Evolutionary conservation across 176 grass and related monocot genomes (phyloP), one percentile per base, ranked within the genome.

Genomic region (Chrysopogon serrulatus): DNA sequence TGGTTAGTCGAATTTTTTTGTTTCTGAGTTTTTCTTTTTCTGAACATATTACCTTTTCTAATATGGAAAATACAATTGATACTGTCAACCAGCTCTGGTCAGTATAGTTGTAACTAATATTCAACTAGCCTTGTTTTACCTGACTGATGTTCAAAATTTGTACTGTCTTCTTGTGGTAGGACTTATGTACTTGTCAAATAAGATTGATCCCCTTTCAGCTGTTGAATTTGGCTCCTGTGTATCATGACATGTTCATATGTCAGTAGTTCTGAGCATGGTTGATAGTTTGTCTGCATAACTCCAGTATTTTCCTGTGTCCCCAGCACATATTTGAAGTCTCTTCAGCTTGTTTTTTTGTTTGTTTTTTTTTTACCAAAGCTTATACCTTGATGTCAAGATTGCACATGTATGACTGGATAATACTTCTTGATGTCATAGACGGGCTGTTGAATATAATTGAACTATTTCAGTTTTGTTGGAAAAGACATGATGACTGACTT

Each of bases 321-420:
- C 23, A 17, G 17, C 35, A 42, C 39, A 28, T 71, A 33, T 36
- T 28, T 30, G 8, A 40, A 56, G 33, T 69, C 18, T 54, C 14
- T 53, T 11, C 14, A 57, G 39, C 24, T 37, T 75, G 26, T n/a
- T 3, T 61, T 65, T 43, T 16, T 43, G 3, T 32, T 8, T 6
- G 0, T n/a, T n/a, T n/a, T 9, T 56, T 68, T 40, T 39, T 40
- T 36, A 4, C 40, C 30, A 49, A 45, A 32, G 3, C 28, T 48
- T 30, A 34, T 79, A 45, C 17, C 10, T 36, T 68, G 68, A 76
- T 84, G 79, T 40, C 86, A n/a, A 96, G 79, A 79, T 33, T 88
- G 27, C 93, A 96, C 80, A 88, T 89, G 93, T 93, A 93, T 69
- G 93, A 96, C 61, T 96, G 93, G 93, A 92, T 93, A 78, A 96